Evolutionary conservation across 257 asterid genomes (phyloP).

Genomic region (Coffea canephora): DNA sequence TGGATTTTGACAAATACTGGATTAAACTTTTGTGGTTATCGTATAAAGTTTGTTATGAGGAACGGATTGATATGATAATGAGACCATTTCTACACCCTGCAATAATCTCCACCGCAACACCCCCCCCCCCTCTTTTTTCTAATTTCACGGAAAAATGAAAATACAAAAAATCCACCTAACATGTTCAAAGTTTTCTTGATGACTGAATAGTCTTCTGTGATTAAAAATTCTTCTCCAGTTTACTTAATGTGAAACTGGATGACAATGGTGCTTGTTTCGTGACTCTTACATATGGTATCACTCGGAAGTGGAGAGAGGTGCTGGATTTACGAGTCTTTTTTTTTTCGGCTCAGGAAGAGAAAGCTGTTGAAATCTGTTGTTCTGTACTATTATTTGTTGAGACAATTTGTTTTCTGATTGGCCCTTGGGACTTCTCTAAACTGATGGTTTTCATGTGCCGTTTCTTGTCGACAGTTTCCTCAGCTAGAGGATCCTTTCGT

Average conservation of each 20-base stretch:
- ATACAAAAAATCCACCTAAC: no score
- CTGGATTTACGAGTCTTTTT: not conserved
- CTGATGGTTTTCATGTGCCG: not conserved
- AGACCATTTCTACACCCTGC: not conserved
- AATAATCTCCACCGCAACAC: not conserved
- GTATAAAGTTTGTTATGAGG: no score
- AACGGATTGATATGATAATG: no score
- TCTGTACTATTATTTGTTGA: no score
- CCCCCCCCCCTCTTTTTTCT: not conserved
- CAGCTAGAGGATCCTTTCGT: no score
- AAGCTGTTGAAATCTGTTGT: no score
- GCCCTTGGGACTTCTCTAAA: not conserved
- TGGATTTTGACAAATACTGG: not conserved
- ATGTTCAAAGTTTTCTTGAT: not conserved
- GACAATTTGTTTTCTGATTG: no score
- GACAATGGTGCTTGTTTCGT: no score
- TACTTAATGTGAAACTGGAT: not conserved
- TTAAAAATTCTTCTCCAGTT: no score
- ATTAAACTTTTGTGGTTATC: no score
- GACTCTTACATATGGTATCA: no score
- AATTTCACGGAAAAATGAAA: no score
- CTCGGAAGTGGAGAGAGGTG: not conserved
- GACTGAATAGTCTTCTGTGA: not conserved
- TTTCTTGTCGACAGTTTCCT: not conserved
- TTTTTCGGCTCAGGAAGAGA: not conserved